Conservation (phyloP, 2,329 filamentous ascomycete species). For the Claviceps purpurea region DNA sequence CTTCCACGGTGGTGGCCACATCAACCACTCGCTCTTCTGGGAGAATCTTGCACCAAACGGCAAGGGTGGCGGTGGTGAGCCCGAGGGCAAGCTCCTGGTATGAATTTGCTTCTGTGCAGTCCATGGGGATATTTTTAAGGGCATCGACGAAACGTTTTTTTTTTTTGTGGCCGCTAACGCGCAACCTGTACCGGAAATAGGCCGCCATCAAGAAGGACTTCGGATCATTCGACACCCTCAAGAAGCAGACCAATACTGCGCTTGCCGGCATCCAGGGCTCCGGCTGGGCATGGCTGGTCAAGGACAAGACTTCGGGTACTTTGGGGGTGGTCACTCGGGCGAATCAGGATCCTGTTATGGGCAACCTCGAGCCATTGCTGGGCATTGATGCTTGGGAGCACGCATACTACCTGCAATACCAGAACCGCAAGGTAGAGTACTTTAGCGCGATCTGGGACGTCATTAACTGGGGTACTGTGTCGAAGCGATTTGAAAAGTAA, state of each 20-base stretch:
- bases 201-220: conserved; percentile 52
- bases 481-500: conserved; percentile 54
- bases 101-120: conserved; percentile 2
- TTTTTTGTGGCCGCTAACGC: background rate
- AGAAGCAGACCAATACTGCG: conserved; percentile 52
- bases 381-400: conserved; percentile 96
- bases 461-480: conserved; percentile 86
- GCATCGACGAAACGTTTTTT: conserved; percentile 27
- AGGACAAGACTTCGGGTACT: conserved; percentile 49
- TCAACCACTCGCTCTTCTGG: conserved; percentile 84
- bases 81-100: conserved; percentile 47
- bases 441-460: conserved; percentile 91
- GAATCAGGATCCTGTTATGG: conserved; percentile 83
- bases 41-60: conserved; percentile 60
- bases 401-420: conserved; percentile 89
- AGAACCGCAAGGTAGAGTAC: conserved; percentile 96
- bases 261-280: conserved; percentile 71
- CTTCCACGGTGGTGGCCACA: conserved; percentile 75
- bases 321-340: conserved; percentile 56
- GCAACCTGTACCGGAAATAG: conserved; percentile 14
- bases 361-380: conserved; percentile 67
- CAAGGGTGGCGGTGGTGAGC: conserved; percentile 47
- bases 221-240: conserved; percentile 50
- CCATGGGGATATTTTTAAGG: conserved; percentile 12
- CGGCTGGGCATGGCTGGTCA: conserved; percentile 84